Evolutionary conservation across 139 green algal genomes (phyloP), one percentile per base, ranked within the genome.

Genomic region (Chlamydomonas asymmetrica): DNA sequence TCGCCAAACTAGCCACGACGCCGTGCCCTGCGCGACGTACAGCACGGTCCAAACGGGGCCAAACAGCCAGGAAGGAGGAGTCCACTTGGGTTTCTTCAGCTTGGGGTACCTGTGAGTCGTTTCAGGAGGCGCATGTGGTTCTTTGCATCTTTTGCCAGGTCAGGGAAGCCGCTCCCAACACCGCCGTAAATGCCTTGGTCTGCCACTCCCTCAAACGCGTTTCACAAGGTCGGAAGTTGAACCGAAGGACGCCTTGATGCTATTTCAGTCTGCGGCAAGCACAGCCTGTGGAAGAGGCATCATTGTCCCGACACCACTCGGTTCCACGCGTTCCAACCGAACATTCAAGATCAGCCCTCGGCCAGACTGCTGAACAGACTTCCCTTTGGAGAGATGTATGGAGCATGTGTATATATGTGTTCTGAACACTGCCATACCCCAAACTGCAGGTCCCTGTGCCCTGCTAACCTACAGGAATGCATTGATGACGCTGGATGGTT

Each of bases 11-110:
- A 81, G 16, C 80, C 76, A 87, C 22, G 71, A 80, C 23, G 83
- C 85, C 25, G 84, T 79, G n/a, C 85, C 85, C 85, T 89, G 89
- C 34, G 69, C 67, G 6, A 50, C 65, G 74, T 91, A 91, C 49
- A 91, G 71, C 31, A 81, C 62, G 10, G 68, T 72, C 85, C 85
- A 91, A 0, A 88, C 69, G 4, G 85, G 83, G 10, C 62, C 83
- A 78, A 91, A 91, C 70, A 91, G 45, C 64, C 75, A 84, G 73
- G 80, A 74, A 41, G 80, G 80, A 23, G 80, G 80, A 8, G 78
- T 86, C 80, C 80, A 86, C 22, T 34, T 80, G 13, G 80, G 80
- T 60, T 86, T 86, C 70, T 83, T 83, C 59, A 86, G 60, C 16
- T 60, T 80, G 23, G 59, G 29, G 69, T 85, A 85, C 80, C 80